These are phyloP conservation scores for Erigeron canadensis DNA, from an alignment of 129 eudicot species.

Conservation along the genomic window DNA sequence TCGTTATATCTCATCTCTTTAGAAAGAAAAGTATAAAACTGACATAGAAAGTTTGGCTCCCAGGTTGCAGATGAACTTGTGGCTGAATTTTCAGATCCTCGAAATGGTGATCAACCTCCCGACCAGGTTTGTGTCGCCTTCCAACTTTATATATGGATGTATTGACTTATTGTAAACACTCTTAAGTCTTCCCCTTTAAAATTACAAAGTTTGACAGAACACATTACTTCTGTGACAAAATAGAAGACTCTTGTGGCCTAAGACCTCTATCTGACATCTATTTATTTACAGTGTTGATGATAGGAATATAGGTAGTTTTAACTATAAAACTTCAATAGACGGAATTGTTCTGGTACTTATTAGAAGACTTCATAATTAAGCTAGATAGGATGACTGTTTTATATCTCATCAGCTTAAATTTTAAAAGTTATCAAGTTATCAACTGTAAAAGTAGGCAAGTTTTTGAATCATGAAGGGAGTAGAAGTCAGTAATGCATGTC, in stretches of 20 bases:
- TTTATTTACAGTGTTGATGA: not conserved
- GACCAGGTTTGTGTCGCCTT: conserved; percentile 43
- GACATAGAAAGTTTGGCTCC: conserved; percentile 13
- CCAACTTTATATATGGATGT: conserved; percentile 23
- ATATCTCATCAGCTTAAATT: not conserved
- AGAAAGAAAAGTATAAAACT: conserved; percentile 9
- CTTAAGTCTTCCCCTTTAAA: not conserved
- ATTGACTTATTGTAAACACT: not conserved
- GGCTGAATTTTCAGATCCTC: conserved; percentile 69
- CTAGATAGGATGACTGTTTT: not conserved
- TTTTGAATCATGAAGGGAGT: not conserved
- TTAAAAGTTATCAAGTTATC: too few relatives aligned
- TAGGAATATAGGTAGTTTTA: conserved; percentile 8
- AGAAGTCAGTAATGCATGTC: not conserved
- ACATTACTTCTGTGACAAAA: not conserved
- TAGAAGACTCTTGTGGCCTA: not conserved
- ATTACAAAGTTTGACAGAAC: conserved; percentile 10
- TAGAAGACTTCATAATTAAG: conserved; percentile 4
- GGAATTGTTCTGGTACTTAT: not conserved
- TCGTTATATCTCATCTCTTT: conserved; percentile 9
- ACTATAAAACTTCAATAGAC: not conserved
- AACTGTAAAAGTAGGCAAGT: not conserved
- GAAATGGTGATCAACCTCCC: conserved; percentile 39
- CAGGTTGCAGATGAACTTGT: conserved; percentile 94
- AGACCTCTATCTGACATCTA: not conserved